Evolutionary conservation across 192 early-diverging fungal species (phyloP).

Genomic region (Coemansia umbellata): DNA sequence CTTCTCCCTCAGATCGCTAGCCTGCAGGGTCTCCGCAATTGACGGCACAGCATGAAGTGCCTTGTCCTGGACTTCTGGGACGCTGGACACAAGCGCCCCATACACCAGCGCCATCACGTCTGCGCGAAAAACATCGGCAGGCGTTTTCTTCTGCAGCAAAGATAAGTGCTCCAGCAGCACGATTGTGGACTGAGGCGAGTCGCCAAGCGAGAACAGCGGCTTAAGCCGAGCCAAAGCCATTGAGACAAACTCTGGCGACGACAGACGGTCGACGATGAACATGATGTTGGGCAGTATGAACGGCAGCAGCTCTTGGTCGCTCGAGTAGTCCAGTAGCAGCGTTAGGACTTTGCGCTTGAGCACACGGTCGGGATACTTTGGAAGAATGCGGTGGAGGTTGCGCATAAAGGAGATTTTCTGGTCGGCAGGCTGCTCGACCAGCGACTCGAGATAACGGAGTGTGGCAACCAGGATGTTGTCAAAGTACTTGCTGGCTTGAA

Average conservation of each 20-base stretch:
- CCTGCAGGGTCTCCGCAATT: conserved; percentile 56
- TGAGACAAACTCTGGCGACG: conserved; percentile 58
- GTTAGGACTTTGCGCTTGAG: conserved; percentile 71
- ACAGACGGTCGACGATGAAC: conserved; percentile 59
- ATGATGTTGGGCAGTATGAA: conserved; percentile 78
- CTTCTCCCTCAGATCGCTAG: conserved; percentile 58
- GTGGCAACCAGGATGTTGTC: conserved; percentile 75
- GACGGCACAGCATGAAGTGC: conserved; percentile 60
- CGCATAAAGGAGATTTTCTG: conserved; percentile 80
- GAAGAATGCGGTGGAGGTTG: conserved; percentile 64
- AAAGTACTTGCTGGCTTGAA: conserved; percentile 70
- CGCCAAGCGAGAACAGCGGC: conserved; percentile 54
- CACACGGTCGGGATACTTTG: conserved; percentile 68
- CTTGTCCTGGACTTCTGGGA: conserved; percentile 60
- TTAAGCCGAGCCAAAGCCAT: conserved; percentile 61
- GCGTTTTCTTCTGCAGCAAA: conserved; percentile 63
- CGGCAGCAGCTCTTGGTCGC: conserved; percentile 68
- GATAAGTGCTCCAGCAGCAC: conserved; percentile 64
- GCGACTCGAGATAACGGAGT: conserved; percentile 71
- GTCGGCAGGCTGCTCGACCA: conserved; percentile 73
- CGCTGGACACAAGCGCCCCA: conserved; percentile 55
- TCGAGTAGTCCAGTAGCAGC: conserved; percentile 64
- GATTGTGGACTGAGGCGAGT: conserved; percentile 67
- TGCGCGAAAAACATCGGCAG: conserved; percentile 50
- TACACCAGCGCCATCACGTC: conserved; percentile 76